phyloP scores from a whole-genome alignment of 495 filamentous ascomycete species.

The Chaetomium tenue region DNA sequence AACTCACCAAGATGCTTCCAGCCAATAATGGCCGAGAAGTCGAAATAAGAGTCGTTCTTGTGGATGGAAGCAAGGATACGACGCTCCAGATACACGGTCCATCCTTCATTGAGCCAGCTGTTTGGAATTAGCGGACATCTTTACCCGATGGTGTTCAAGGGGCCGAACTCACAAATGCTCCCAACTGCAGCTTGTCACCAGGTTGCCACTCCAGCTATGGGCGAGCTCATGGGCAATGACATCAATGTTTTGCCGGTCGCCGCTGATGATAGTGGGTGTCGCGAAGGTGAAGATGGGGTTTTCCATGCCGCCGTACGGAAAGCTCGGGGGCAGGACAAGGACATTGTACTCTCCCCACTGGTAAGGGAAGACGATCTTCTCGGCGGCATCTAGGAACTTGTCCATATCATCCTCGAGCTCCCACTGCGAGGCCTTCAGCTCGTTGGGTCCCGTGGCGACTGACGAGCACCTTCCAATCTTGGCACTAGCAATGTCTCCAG shows the following conservation, averaged over 20 bases:
- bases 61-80: constrained; percentile 67
- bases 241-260: constrained; percentile 90
- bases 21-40: constrained; percentile 90
- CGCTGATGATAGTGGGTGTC: constrained; percentile 86
- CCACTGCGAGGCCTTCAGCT: constrained; percentile 78
- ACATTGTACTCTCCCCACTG: constrained; percentile 95
- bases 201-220: constrained; percentile 91
- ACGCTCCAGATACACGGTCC: constrained; percentile 92
- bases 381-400: constrained; percentile 82
- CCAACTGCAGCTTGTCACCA: constrained; percentile 88
- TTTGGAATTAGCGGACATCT: not conserved
- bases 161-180: constrained; percentile 69
- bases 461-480: constrained; percentile 79
- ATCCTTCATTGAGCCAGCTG: constrained; percentile 91
- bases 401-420: constrained; percentile 88
- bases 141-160: not conserved
- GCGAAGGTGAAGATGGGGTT: constrained; percentile 93
- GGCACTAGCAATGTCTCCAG: constrained; percentile 81
- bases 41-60: constrained; percentile 70
- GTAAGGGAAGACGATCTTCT: constrained; percentile 85
- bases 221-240: constrained; percentile 94
- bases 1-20: constrained; percentile 60
- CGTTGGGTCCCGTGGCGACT: constrained; percentile 83
- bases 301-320: constrained; percentile 90
- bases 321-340: constrained; percentile 82